Percentiles rank a stretch among this genome's conserved stretches.
phyloP scores from a whole-genome alignment of 2,329 filamentous ascomycete species.

The Penicillium nordicum region DNA sequence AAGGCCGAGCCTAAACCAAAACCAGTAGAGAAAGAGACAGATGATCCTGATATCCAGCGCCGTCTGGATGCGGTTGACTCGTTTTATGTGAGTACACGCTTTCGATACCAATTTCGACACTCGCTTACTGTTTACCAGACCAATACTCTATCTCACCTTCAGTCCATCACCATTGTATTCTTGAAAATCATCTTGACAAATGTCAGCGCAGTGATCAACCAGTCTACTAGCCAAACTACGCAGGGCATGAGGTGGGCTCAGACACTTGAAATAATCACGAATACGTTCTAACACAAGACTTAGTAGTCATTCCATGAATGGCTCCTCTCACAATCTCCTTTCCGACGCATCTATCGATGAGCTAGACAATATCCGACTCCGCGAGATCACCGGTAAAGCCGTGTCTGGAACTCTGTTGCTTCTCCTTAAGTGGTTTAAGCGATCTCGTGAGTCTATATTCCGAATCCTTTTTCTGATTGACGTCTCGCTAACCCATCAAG shows the following conservation, averaged over 20 bases:
- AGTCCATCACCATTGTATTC: slow-evolving; percentile 89
- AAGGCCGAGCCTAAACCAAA: slow-evolving; percentile 13
- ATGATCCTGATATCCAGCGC: slow-evolving; percentile 43
- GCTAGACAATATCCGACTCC: slow-evolving; percentile 71
- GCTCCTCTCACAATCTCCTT: slow-evolving; percentile 24
- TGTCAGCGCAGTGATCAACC: slow-evolving; percentile 76
- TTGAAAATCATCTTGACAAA: slow-evolving; percentile 84
- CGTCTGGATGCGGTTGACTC: slow-evolving; percentile 71
- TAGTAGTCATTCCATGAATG: slow-evolving; percentile 26
- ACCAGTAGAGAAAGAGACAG: slow-evolving; percentile 27
- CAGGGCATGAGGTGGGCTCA: slow-evolving; percentile 47
- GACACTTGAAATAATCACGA: slow-evolving; percentile 8
- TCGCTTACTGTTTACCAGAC: slow-evolving; percentile 48
- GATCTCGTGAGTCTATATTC: slow-evolving; percentile 67
- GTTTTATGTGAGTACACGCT: slow-evolving; percentile 70
- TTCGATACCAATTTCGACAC: background rate
- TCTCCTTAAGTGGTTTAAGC: slow-evolving; percentile 93
- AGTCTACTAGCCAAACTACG: slow-evolving; percentile 46
- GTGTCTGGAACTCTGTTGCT: slow-evolving; percentile 84
- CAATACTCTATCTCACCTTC: slow-evolving; percentile 75
- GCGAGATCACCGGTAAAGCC: slow-evolving; percentile 88
- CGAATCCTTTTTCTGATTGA: background rate
- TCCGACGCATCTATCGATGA: slow-evolving; percentile 60
- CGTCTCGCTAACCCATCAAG: slow-evolving; percentile 44
- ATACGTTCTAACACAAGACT: background rate